Evolutionary conservation across 805 yeast species (phyloP), one percentile per base, ranked within the genome.

Genomic region (Isabelozyma gotoi): DNA sequence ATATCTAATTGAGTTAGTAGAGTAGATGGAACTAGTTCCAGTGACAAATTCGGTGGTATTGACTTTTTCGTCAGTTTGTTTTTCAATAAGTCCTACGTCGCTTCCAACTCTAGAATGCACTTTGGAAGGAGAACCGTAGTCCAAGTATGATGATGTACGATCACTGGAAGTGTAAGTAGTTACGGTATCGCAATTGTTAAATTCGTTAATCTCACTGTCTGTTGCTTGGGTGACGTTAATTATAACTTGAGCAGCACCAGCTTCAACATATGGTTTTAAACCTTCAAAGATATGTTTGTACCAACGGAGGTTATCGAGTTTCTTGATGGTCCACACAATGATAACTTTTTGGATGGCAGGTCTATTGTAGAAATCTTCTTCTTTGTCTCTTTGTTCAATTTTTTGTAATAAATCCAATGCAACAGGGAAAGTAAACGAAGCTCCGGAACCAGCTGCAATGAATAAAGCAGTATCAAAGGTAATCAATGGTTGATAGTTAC

Each of bases 401-500:
- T 58, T 51, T 34, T 60, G 47, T 18, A 75, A 48, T 32, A 74
- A 55, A 35, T 71, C 73, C 31, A 75, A 52, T 7, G 76, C 73
- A 1, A 73, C 65, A 1, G 81, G 80, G 39, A 76, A 63, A 1
- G 67, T 60, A 52, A 71, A 75, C 1, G 80, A 65, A 5, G 69
- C 71, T 2, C 82, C 82, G 2, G 74, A 63, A 1, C 81, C 81
- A 3, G 73, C 70, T 8, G 63, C 63, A 12, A 76, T 44, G 31
- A 74, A 67, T 3, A 68, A 38, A 7, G 59, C 60, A 7, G 69
- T 45, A 38, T 76, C 78, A 49, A 77, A 77, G 6, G 67, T 59
- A 8, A 62, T 51, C 24, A 74, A 57, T 3, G 74, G 68, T 42
- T 75, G 76, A 34, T 61, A 60, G 16, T 57, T 53, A 2, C 71